Percentiles rank a stretch among this genome's conserved stretches.
Conservation (phyloP, 495 filamentous ascomycete species). For the Halenospora varia region DNA sequence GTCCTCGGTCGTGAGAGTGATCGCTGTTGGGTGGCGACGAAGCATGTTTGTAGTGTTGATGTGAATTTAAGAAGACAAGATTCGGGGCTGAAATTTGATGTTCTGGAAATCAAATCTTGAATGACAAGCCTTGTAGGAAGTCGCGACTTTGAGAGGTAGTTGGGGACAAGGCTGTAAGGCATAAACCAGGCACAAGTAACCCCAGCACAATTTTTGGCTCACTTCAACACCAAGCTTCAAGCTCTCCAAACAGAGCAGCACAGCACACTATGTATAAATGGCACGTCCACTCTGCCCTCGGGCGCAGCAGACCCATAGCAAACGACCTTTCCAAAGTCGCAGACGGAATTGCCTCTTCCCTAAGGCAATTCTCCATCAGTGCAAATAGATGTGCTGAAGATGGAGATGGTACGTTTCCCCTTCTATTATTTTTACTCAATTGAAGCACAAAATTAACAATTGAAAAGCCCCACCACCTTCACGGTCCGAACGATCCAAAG, state of each 20-base stretch:
- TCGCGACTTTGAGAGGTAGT: not conserved
- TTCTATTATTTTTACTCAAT: not conserved
- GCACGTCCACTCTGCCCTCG: slow-evolving; percentile 28
- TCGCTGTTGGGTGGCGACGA: slow-evolving; percentile 73
- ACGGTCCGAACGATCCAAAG: slow-evolving; percentile 13
- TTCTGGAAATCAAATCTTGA: no score
- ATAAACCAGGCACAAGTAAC: slow-evolving; percentile 7
- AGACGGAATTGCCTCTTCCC: slow-evolving; percentile 38
- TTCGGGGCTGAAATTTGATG: not conserved
- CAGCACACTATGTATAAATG: slow-evolving; percentile 28
- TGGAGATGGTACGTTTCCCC: slow-evolving; percentile 5
- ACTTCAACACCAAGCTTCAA: not conserved
- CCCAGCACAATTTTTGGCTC: not conserved
- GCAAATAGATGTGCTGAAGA: slow-evolving; percentile 21
- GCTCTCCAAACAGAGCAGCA: slow-evolving; percentile 2
- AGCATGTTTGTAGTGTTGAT: slow-evolving; percentile 52
- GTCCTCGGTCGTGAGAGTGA: slow-evolving; percentile 75
- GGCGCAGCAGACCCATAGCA: slow-evolving; percentile 21
- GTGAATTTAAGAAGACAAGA: not conserved
- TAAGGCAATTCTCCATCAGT: slow-evolving; percentile 37
- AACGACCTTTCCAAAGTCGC: slow-evolving; percentile 31
- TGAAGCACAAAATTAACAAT: not conserved
- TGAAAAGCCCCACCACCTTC: not conserved
- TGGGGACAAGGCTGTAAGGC: slow-evolving; percentile 13
- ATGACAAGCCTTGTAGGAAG: not conserved